A percentile compares a stretch with the other conserved stretches of the same genome.
These are phyloP conservation scores for Knufia petricola DNA, from an alignment of 2,329 filamentous ascomycete genomes.

Conservation along the genomic window DNA sequence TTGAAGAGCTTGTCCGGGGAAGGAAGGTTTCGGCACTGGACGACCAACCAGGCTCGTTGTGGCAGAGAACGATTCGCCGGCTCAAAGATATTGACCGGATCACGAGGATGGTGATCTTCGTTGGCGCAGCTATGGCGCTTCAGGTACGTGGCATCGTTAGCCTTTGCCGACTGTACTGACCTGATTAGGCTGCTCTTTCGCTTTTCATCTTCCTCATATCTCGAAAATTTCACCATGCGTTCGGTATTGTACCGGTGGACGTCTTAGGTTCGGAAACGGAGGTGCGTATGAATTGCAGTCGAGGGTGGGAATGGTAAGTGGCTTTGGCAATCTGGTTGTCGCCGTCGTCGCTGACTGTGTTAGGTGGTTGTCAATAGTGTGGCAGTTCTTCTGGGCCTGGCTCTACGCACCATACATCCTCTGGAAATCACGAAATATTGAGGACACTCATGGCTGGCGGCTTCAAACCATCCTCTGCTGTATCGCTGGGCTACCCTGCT, in stretches of 20 bases:
- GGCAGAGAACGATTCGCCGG: neutral
- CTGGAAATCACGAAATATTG: conserved; percentile 47
- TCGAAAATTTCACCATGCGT: conserved; percentile 51
- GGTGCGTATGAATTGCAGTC: conserved; percentile 34
- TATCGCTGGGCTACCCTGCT: conserved; percentile 43
- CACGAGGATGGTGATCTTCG: conserved; percentile 22
- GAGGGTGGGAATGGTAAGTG: conserved; percentile 57
- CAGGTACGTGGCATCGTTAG: conserved; percentile 35
- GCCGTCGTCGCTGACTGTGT: conserved; percentile 4
- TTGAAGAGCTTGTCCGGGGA: neutral
- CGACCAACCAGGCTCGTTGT: neutral
- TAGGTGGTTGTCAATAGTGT: conserved; percentile 31
- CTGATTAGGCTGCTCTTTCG: conserved; percentile 21
- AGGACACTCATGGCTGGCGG: conserved; percentile 54
- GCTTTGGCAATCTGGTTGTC: neutral
- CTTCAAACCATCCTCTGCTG: conserved; percentile 45
- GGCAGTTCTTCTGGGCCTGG: conserved; percentile 57
- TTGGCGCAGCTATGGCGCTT: conserved; percentile 43
- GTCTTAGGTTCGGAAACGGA: conserved; percentile 43
- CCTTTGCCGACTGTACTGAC: neutral
- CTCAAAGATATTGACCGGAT: neutral
- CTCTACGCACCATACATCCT: conserved; percentile 50
- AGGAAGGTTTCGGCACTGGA: neutral
- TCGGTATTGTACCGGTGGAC: conserved; percentile 19
- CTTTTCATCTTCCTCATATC: conserved; percentile 53